Conservation (phyloP, 1,139 yeast species). For the Scheffersomyces lignicola region DNA sequence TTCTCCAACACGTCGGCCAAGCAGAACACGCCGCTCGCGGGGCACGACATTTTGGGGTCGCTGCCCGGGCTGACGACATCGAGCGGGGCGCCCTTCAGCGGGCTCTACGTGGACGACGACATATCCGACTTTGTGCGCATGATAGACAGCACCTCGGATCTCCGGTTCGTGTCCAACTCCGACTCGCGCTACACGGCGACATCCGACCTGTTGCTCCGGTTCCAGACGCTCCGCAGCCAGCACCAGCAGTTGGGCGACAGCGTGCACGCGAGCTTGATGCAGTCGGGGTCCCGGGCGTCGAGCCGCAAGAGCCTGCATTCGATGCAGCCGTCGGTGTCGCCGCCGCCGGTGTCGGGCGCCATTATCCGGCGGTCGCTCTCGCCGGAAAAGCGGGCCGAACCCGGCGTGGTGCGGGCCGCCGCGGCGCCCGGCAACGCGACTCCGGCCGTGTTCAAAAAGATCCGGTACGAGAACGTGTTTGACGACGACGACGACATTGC, state of each 20-base stretch:
- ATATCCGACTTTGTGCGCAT: slow-evolving; percentile 77
- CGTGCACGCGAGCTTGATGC: slow-evolving; percentile 45
- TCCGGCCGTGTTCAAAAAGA: slow-evolving; percentile 33
- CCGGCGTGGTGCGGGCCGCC: no score
- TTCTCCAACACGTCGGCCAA: slow-evolving; percentile 39
- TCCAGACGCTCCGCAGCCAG: slow-evolving; percentile 39
- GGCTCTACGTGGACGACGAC: slow-evolving; percentile 62
- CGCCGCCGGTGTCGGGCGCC: slow-evolving; percentile 1
- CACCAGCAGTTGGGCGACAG: slow-evolving; percentile 55
- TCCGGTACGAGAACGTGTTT: slow-evolving; percentile 50
- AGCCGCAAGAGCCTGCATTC: slow-evolving; percentile 40
- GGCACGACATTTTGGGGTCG: slow-evolving; percentile 24
- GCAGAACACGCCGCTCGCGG: slow-evolving; percentile 25
- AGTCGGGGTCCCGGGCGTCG: slow-evolving; percentile 20
- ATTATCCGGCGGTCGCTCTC: slow-evolving; percentile 9
- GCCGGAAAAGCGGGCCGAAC: neutral
- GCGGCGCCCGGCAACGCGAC: no score
- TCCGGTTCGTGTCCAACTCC: slow-evolving; percentile 30
- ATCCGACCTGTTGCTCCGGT: slow-evolving; percentile 34
- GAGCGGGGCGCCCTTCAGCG: slow-evolving; percentile 36
- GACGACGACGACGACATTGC: slow-evolving; percentile 54
- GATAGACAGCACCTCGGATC: slow-evolving; percentile 68
- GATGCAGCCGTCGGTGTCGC: slow-evolving; percentile 20
- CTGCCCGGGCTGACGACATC: slow-evolving; percentile 40
- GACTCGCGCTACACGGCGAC: slow-evolving; percentile 6